phyloP scores from a whole-genome alignment of 441 rosid genomes.

The Adansonia gregorii region DNA sequence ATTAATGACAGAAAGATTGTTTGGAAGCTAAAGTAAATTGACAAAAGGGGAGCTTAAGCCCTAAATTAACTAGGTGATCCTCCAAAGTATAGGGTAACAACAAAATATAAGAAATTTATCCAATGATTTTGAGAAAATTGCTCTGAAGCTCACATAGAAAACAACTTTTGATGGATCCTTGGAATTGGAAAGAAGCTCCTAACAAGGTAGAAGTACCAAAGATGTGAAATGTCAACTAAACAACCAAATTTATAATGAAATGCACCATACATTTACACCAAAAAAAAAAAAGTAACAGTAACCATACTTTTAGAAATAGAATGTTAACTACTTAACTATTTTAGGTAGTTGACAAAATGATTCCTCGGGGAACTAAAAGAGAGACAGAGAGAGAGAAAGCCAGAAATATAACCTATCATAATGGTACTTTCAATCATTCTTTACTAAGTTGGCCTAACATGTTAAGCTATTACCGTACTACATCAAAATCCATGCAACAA shows the following conservation, averaged over 20 bases:
- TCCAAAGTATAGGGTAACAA: background rate
- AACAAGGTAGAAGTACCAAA: background rate
- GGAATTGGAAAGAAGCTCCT: background rate
- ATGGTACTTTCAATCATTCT: background rate
- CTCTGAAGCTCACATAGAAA: background rate
- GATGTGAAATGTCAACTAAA: background rate
- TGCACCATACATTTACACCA: background rate
- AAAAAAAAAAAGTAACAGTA: background rate
- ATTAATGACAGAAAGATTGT: background rate
- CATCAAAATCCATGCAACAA: background rate
- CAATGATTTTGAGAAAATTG: background rate
- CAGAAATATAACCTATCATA: background rate
- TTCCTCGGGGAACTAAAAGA: background rate
- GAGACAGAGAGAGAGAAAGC: background rate
- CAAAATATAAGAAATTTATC: background rate
- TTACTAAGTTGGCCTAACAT: background rate
- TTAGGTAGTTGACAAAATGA: background rate
- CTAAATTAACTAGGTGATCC: background rate
- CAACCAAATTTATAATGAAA: background rate
- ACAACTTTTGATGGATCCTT: background rate
- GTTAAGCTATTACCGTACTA: background rate
- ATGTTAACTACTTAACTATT: background rate
- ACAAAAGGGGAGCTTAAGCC: background rate
- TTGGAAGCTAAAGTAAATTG: background rate
- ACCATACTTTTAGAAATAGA: conserved; percentile 3